These are phyloP conservation scores for Eucalyptus erythrocorys DNA, from an alignment of 345 rosid species.

Conservation along the genomic window DNA sequence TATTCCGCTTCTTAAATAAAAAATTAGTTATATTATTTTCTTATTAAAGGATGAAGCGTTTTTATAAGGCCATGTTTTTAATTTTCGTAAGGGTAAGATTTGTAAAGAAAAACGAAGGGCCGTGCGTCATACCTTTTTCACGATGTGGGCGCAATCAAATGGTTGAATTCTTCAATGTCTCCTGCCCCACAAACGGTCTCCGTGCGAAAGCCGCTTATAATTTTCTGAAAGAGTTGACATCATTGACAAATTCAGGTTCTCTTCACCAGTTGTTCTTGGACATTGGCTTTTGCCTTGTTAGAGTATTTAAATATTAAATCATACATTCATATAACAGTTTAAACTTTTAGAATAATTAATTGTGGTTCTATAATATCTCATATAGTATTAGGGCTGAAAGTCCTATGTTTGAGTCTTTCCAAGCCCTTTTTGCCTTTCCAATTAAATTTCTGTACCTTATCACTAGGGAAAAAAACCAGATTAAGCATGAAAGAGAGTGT, in stretches of 20 bases:
- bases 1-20: neutral
- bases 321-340: no score
- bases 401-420: no score
- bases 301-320: no score
- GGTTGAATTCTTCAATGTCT: neutral
- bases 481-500: no score
- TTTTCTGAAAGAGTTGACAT: neutral
- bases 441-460: no score
- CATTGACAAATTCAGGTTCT: neutral
- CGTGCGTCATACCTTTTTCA: neutral
- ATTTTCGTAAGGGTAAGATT: neutral
- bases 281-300: neutral
- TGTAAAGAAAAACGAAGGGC: neutral
- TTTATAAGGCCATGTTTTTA: neutral
- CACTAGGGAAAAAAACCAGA: no score
- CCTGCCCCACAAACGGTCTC: neutral
- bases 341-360: no score
- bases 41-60: neutral
- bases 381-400: no score
- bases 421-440: no score
- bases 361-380: no score
- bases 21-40: neutral
- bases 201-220: neutral
- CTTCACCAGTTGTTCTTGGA: neutral
- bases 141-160: neutral